Evolutionary conservation across 805 yeast species (phyloP).

Genomic region (Lipomyces chichibuensis): DNA sequence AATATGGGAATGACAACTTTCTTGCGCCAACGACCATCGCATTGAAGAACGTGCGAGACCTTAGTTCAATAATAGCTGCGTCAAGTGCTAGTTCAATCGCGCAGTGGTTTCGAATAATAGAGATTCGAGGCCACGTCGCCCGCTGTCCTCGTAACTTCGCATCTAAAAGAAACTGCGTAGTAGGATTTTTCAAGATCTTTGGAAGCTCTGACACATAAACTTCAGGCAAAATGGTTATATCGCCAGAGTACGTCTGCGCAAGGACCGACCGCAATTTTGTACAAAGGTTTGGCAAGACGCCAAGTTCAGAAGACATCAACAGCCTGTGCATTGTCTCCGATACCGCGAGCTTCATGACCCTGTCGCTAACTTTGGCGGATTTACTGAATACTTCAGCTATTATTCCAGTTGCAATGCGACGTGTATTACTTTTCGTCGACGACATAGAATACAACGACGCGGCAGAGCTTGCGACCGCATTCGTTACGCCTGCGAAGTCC

Average conservation of each 20-base stretch:
- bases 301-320: conserved; percentile 72
- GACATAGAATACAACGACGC: conserved; percentile 1
- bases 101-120: conserved; percentile 85
- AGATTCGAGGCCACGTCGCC: conserved; percentile 91
- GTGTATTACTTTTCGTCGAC: background rate
- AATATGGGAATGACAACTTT: conserved; percentile 3
- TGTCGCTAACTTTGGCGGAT: conserved; percentile 21
- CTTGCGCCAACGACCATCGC: conserved; percentile 23
- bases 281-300: conserved; percentile 70
- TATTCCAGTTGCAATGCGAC: conserved; percentile 13
- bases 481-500: conserved; percentile 3
- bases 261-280: conserved; percentile 75
- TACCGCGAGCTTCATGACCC: conserved; percentile 47
- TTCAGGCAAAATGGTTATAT: conserved; percentile 88
- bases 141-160: conserved; percentile 80
- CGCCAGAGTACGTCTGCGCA: conserved; percentile 89
- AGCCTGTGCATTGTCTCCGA: conserved; percentile 79
- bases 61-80: conserved; percentile 57
- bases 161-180: conserved; percentile 70
- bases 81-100: conserved; percentile 87
- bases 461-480: background rate
- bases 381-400: conserved; percentile 9
- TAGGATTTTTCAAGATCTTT: conserved; percentile 76
- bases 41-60: conserved; percentile 26
- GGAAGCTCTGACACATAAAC: conserved; percentile 59